Conservation (phyloP, 805 yeast species). For the Metschnikowia sp. region DNA sequence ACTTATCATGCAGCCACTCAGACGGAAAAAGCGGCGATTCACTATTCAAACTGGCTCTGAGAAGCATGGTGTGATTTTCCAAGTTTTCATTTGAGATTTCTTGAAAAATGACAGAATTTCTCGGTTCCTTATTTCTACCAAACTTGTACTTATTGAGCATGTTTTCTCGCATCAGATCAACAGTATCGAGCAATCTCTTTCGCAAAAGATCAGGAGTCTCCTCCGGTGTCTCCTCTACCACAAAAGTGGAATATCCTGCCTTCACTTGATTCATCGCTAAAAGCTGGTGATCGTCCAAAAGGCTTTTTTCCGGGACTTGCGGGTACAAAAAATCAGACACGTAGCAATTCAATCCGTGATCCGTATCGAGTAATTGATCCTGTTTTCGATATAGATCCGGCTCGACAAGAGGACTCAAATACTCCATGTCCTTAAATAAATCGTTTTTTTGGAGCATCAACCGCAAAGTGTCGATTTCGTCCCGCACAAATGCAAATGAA, state of each 20-base stretch:
- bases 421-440: conserved; percentile 50
- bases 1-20: conserved; percentile 21
- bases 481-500: conserved; percentile 65
- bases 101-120: conserved; percentile 1
- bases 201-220: background rate
- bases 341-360: conserved; percentile 26
- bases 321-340: conserved; percentile 29
- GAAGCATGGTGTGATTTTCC: background rate
- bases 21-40: background rate
- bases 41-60: background rate
- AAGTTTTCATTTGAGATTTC: conserved; percentile 1
- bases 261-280: background rate
- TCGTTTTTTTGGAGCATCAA: conserved; percentile 46
- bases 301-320: background rate
- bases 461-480: conserved; percentile 59
- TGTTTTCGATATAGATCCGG: conserved; percentile 34
- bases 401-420: conserved; percentile 48
- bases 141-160: background rate
- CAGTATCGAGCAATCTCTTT: background rate
- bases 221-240: too few species aligned
- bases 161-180: conserved; percentile 1
- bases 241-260: background rate
- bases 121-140: conserved; percentile 3
- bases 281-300: conserved; percentile 7
- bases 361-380: conserved; percentile 37